A percentile compares a stretch with the other conserved stretches of the same genome.
Conservation (phyloP, 2,329 filamentous ascomycete genomes). For the Gyromitra esculenta region DNA sequence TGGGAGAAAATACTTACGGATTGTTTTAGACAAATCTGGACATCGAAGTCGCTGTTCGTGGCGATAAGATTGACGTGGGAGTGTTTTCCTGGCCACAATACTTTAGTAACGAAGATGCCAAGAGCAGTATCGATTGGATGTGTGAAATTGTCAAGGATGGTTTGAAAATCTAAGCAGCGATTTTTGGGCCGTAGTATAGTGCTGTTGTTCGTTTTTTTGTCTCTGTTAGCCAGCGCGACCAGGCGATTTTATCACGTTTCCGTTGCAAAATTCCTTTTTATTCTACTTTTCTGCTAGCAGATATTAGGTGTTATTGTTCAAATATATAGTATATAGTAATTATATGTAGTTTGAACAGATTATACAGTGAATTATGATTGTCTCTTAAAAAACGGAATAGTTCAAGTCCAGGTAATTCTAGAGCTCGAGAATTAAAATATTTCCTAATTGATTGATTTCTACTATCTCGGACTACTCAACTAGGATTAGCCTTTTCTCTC, state of each 20-base stretch:
- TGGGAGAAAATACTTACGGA: slow-evolving; percentile 40
- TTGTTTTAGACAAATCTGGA: slow-evolving; percentile 65
- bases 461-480: no score
- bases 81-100: slow-evolving; percentile 52
- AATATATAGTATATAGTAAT: no score
- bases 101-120: slow-evolving; percentile 44
- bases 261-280: background rate
- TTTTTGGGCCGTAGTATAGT: background rate
- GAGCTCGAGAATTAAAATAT: no score
- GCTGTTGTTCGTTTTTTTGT: background rate
- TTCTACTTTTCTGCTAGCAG: background rate
- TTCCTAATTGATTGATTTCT: no score
- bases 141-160: slow-evolving; percentile 43
- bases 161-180: slow-evolving; percentile 14
- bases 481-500: no score
- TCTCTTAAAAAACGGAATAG: no score
- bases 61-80: slow-evolving; percentile 63
- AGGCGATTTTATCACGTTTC: background rate
- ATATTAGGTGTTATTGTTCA: background rate
- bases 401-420: no score
- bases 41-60: slow-evolving; percentile 66
- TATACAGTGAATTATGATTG: no score
- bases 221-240: background rate
- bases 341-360: no score
- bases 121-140: slow-evolving; percentile 48